phyloP scores from a whole-genome alignment of 2,329 filamentous ascomycete species.

The Diatrype stigma region DNA sequence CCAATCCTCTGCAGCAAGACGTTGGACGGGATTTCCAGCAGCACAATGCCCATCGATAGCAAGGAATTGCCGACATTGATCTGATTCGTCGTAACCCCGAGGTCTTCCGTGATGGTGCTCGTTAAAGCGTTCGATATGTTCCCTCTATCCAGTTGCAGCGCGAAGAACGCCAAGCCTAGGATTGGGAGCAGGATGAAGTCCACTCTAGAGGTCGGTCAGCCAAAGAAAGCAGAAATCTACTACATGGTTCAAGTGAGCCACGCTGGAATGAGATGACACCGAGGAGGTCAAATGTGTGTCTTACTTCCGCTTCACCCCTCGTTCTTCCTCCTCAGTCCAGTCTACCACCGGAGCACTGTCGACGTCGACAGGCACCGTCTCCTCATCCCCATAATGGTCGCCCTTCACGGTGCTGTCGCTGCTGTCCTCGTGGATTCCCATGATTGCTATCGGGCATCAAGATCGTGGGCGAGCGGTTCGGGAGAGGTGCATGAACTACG shows the following conservation, averaged over 20 bases:
- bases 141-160: conserved; percentile 28
- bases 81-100: conserved; percentile 22
- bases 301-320: conserved; percentile 27
- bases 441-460: neutral
- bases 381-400: conserved; percentile 6
- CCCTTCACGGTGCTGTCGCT: neutral
- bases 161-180: conserved; percentile 28
- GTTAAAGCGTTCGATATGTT: conserved; percentile 31
- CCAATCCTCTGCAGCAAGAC: conserved; percentile 27
- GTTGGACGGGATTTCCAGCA: conserved; percentile 29
- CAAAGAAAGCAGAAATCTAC: neutral
- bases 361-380: conserved; percentile 12
- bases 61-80: conserved; percentile 28
- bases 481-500: neutral
- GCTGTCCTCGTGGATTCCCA: neutral
- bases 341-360: conserved; percentile 14
- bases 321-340: conserved; percentile 27
- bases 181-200: conserved; percentile 28
- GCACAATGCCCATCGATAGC: conserved; percentile 25
- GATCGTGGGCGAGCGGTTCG: neutral
- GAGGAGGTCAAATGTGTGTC: neutral
- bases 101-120: conserved; percentile 23
- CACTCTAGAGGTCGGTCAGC: conserved; percentile 12
- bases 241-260: no score
- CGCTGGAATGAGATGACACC: no score